phyloP scores from a whole-genome alignment of 2,329 filamentous ascomycete species.

The Nemania abortiva region DNA sequence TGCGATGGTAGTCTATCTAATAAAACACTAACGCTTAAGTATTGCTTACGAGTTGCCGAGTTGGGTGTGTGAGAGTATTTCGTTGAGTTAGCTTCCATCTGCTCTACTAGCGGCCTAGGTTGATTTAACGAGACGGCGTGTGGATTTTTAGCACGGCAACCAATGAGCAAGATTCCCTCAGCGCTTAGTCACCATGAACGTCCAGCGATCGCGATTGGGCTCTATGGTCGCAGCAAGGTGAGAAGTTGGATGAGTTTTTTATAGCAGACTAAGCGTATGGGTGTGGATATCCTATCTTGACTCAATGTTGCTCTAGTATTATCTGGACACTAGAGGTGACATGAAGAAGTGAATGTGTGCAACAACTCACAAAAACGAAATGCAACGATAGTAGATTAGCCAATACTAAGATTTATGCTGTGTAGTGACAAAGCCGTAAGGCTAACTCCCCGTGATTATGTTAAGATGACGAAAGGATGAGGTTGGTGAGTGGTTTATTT shows the following conservation, averaged over 20 bases:
- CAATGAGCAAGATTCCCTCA: background rate
- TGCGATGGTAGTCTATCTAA: too few relatives aligned
- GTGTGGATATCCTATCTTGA: too few relatives aligned
- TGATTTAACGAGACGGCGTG: background rate
- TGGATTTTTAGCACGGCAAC: background rate
- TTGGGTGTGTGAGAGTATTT: background rate
- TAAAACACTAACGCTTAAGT: background rate
- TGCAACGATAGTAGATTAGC: background rate
- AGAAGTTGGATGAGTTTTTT: too few relatives aligned
- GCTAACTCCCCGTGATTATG: background rate
- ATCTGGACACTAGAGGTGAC: too few relatives aligned
- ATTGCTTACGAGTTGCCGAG: background rate
- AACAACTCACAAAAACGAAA: background rate
- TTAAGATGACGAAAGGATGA: background rate
- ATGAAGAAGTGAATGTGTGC: too few relatives aligned
- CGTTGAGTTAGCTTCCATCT: conserved; percentile 6
- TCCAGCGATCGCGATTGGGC: too few relatives aligned
- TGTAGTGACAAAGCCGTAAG: background rate
- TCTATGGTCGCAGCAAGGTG: too few relatives aligned
- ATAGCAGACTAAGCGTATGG: too few relatives aligned
- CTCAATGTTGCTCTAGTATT: too few relatives aligned
- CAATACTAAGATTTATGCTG: background rate
- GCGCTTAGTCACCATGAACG: too few relatives aligned
- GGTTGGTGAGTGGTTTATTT: background rate
- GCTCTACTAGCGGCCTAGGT: background rate